Percentiles rank a stretch among this genome's conserved stretches.
Evolutionary conservation across 177 flowering plant genomes (phyloP).

Genomic region (Vitis hybrid): DNA sequence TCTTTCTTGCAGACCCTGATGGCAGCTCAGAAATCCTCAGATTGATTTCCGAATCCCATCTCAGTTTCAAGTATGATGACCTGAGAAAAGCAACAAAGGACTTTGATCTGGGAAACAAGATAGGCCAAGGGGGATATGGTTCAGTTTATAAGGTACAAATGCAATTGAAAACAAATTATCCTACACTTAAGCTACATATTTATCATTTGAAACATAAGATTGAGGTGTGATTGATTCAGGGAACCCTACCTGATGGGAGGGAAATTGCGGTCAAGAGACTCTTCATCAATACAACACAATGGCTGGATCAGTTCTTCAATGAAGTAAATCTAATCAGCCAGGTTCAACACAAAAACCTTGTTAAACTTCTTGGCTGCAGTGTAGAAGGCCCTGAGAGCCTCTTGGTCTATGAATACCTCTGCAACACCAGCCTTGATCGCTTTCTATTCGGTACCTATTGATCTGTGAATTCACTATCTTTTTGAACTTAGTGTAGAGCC

Average conservation of each 20-base stretch:
- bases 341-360: conserved; percentile 83
- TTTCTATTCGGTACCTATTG: conserved; percentile 68
- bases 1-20: conserved; percentile 11
- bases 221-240: conserved; percentile 36
- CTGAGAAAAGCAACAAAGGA: conserved; percentile 79
- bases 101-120: conserved; percentile 65
- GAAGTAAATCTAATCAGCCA: conserved; percentile 91
- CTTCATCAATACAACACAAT: conserved; percentile 74
- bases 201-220: neutral
- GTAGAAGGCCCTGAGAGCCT: conserved; percentile 95
- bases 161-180: neutral
- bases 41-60: conserved; percentile 53
- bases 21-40: conserved; percentile 55
- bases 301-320: conserved; percentile 85
- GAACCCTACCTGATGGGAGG: conserved; percentile 82
- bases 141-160: conserved; percentile 69
- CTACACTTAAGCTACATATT: neutral
- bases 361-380: conserved; percentile 83
- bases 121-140: conserved; percentile 94
- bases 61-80: conserved; percentile 86
- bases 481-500: neutral
- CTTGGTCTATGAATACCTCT: conserved; percentile 78
- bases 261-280: conserved; percentile 93
- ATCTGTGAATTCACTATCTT: too few species aligned
- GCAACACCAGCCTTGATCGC: conserved; percentile 78